phyloP scores from a whole-genome alignment of 257 asterid genomes.

The Rauvolfia tetraphylla region DNA sequence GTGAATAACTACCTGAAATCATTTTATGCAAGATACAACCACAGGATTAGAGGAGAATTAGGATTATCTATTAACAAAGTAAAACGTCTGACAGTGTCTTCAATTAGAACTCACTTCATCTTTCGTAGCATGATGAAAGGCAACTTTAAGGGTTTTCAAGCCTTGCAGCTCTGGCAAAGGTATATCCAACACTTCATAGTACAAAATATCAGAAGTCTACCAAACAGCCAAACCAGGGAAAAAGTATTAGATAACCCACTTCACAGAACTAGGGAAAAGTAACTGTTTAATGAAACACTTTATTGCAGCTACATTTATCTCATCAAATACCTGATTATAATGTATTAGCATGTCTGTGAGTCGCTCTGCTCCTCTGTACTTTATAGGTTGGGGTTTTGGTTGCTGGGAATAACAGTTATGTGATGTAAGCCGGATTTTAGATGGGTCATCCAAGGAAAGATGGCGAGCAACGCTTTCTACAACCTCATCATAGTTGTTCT shows the following conservation, averaged over 20 bases:
- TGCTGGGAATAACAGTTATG: slow-evolving; percentile 90
- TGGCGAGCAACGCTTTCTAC: slow-evolving; percentile 70
- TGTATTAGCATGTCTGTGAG: slow-evolving; percentile 87
- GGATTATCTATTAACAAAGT: neutral
- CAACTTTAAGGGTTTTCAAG: slow-evolving; percentile 84
- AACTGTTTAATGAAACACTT: neutral
- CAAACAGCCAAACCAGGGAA: slow-evolving; percentile 12
- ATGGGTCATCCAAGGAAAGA: slow-evolving; percentile 71
- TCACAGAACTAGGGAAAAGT: neutral
- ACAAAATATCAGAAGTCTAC: slow-evolving; percentile 79
- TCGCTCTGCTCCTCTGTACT: slow-evolving; percentile 65
- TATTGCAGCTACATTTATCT: neutral
- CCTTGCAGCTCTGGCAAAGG: slow-evolving; percentile 94
- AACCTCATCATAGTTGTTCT: slow-evolving; percentile 72
- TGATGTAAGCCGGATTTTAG: slow-evolving; percentile 80
- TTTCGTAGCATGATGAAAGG: slow-evolving; percentile 76
- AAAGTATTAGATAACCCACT: slow-evolving; percentile 11
- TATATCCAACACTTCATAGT: slow-evolving; percentile 88
- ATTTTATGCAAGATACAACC: slow-evolving; percentile 18
- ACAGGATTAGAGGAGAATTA: slow-evolving; percentile 5
- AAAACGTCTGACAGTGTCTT: neutral
- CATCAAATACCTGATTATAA: slow-evolving; percentile 65
- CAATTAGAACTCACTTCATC: slow-evolving; percentile 61
- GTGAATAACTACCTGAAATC: slow-evolving; percentile 62
- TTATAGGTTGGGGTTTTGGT: slow-evolving; percentile 81